Evolutionary conservation across 495 filamentous ascomycete species (phyloP).

Genomic region (Amniculicola lignicola): DNA sequence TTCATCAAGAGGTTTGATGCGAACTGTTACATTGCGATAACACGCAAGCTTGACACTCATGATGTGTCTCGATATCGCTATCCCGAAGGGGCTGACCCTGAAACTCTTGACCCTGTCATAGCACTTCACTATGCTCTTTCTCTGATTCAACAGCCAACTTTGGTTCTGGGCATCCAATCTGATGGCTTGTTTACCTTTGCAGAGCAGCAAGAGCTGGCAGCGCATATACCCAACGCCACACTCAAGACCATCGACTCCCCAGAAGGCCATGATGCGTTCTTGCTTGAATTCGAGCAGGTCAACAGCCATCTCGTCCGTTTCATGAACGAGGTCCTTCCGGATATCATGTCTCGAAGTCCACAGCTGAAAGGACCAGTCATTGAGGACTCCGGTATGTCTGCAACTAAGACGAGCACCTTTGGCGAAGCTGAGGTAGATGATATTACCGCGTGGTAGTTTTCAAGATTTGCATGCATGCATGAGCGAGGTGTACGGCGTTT

Average conservation of each 20-base stretch:
- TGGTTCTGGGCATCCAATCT: constrained; percentile 89
- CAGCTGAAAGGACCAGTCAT: constrained; percentile 47
- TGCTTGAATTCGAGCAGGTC: constrained; percentile 95
- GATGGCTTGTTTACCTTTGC: constrained; percentile 96
- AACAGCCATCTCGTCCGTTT: constrained; percentile 84
- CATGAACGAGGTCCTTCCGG: constrained; percentile 73
- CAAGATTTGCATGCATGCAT: not conserved
- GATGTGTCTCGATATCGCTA: constrained; percentile 76
- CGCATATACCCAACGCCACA: constrained; percentile 71
- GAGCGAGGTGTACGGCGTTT: constrained; percentile 7
- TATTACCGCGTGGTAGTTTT: constrained; percentile 84
- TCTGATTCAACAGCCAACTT: constrained; percentile 76
- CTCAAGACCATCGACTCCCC: constrained; percentile 85
- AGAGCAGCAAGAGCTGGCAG: constrained; percentile 88
- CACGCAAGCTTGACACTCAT: constrained; percentile 97
- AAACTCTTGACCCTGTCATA: constrained; percentile 17
- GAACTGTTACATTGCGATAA: constrained; percentile 99
- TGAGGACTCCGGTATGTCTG: constrained; percentile 41
- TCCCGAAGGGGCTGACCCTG: constrained; percentile 21
- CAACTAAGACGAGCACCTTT: constrained; percentile 78
- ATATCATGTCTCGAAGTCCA: constrained; percentile 71
- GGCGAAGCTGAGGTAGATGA: constrained; percentile 95
- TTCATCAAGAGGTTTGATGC: constrained; percentile 96
- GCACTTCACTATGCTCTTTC: constrained; percentile 71
- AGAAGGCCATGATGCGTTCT: constrained; percentile 94